phyloP scores from a whole-genome alignment of 1,284 basidiomycete genomes.

The Sparassis latifolia region DNA sequence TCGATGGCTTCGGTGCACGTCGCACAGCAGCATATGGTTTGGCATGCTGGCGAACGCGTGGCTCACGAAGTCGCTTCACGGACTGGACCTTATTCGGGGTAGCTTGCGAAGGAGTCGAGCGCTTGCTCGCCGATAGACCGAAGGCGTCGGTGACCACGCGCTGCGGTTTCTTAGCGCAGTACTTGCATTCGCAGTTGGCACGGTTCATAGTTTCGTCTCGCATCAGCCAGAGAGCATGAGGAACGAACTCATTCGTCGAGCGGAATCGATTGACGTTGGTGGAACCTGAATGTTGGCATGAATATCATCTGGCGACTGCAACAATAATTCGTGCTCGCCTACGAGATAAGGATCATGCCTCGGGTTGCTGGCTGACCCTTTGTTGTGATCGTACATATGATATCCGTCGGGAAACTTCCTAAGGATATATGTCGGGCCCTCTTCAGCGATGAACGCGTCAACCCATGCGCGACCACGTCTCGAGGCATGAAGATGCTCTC shows the following conservation, averaged over 20 bases:
- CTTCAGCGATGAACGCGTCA: slow-evolving; percentile 28
- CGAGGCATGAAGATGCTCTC: slow-evolving; percentile 14
- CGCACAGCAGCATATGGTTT: slow-evolving; percentile 55
- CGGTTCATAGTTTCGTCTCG: slow-evolving; percentile 42
- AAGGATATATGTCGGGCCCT: slow-evolving; percentile 51
- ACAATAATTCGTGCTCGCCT: slow-evolving; percentile 37
- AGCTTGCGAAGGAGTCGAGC: slow-evolving; percentile 9
- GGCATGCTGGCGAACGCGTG: slow-evolving; percentile 5
- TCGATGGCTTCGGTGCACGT: slow-evolving; percentile 37
- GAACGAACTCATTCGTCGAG: slow-evolving; percentile 73
- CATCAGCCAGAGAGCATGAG: slow-evolving; percentile 76
- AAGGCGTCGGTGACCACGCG: slow-evolving; percentile 57
- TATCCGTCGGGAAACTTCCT: slow-evolving; percentile 62
- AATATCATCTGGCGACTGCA: slow-evolving; percentile 16
- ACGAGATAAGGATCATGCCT: slow-evolving; percentile 73
- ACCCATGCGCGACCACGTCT: not conserved
- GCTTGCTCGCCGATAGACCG: slow-evolving; percentile 24
- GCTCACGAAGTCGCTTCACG: slow-evolving; percentile 11
- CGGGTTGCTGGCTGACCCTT: slow-evolving; percentile 45
- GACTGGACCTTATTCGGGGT: slow-evolving; percentile 2
- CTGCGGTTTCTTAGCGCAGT: slow-evolving; percentile 66
- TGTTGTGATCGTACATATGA: slow-evolving; percentile 68
- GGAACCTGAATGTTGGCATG: slow-evolving; percentile 33
- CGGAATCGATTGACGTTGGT: slow-evolving; percentile 49
- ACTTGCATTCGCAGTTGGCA: slow-evolving; percentile 67